Evolutionary conservation across 139 green algal species (phyloP), one percentile per base, ranked within the genome.

Genomic region (Klebsormidium nitens): DNA sequence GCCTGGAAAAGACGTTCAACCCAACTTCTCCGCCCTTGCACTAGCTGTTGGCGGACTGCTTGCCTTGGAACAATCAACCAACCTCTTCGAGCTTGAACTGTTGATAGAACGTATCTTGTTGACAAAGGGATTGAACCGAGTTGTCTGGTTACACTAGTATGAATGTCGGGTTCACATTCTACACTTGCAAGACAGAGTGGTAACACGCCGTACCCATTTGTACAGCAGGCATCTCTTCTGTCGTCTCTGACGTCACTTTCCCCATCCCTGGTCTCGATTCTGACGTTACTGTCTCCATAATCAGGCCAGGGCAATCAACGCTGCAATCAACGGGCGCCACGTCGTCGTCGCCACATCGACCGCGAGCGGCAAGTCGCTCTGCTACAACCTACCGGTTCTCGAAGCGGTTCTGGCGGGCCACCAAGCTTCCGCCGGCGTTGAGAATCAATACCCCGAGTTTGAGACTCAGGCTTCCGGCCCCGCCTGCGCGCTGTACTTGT

Each of bases 321-420:
- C 81, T 0, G 74, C 84, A 32, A 57, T 81, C 39, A 14, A 23
- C 63, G 57, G 79, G 46, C 40, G 46, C 23, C 85, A 95, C 64
- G 85, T 92, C 2, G 84, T 95, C 1, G 83, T 98, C 5, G 84
- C 80, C 39, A 98, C 93, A 0, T 83, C 86, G 37, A 98, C 93
- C 1, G 91, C 93, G 32, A 89, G 75, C 66, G 93, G 93, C 64
- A 98, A 98, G 40, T 91, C 81, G 4, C 76, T 96, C 61, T 96
- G 90, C 82, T 96, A 96, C 81, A 81, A 83, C 49, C 46, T 96
- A 26, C 91, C 91, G 0, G 75, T 96, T 23, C 35, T 89, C 19
- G 50, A 87, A 40, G 72, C 75, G 36, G 5, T 85, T 39, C 58
- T 62, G 3, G 28, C 26, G 69, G 72, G 91, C 62, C 68, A 61